A percentile compares a stretch with the other conserved stretches of the same genome.
These are phyloP conservation scores for Sporothrix dimorphospora DNA, from an alignment of 2,329 filamentous ascomycete genomes.

Conservation along the genomic window DNA sequence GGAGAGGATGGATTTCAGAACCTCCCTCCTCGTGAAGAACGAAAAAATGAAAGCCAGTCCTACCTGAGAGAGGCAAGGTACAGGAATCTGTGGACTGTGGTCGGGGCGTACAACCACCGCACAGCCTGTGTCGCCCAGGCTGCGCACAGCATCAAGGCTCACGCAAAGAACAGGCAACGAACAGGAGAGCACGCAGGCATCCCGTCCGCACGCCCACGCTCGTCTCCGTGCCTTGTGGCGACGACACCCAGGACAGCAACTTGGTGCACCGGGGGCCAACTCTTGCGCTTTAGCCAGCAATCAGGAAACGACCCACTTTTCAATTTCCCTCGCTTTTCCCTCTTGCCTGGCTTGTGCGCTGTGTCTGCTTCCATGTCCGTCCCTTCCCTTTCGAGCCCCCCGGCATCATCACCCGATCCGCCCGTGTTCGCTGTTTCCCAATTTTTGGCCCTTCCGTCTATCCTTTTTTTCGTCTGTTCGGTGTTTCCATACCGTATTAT, in stretches of 20 bases:
- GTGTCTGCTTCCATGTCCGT: slow-evolving; percentile 28
- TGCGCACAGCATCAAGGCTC: neutral
- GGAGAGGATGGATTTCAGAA: neutral
- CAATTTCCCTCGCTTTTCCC: slow-evolving; percentile 15
- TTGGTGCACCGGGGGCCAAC: slow-evolving; percentile 18
- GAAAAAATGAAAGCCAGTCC: neutral
- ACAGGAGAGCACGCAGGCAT: slow-evolving; percentile 5
- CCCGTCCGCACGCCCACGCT: slow-evolving; percentile 10
- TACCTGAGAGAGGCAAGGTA: slow-evolving; percentile 6
- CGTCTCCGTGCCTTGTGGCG: slow-evolving; percentile 17
- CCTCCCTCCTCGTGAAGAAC: neutral
- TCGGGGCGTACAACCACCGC: slow-evolving; percentile 17
- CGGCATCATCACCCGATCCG: slow-evolving; percentile 38
- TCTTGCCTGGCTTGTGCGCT: slow-evolving; percentile 15
- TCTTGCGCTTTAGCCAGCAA: slow-evolving; percentile 23
- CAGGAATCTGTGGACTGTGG: slow-evolving; percentile 7
- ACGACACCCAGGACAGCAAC: slow-evolving; percentile 10
- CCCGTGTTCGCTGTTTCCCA: slow-evolving; percentile 31
- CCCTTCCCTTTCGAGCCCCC: slow-evolving; percentile 31
- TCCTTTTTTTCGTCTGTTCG: neutral
- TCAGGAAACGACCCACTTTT: slow-evolving; percentile 17
- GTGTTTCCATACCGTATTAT: slow-evolving; percentile 11
- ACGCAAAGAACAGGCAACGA: neutral
- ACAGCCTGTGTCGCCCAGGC: slow-evolving; percentile 20
- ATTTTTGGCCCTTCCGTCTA: neutral